Evolutionary conservation across 2,329 filamentous ascomycete genomes (phyloP), one percentile per base, ranked within the genome.

Genomic region (Aspergillus cejpii): DNA sequence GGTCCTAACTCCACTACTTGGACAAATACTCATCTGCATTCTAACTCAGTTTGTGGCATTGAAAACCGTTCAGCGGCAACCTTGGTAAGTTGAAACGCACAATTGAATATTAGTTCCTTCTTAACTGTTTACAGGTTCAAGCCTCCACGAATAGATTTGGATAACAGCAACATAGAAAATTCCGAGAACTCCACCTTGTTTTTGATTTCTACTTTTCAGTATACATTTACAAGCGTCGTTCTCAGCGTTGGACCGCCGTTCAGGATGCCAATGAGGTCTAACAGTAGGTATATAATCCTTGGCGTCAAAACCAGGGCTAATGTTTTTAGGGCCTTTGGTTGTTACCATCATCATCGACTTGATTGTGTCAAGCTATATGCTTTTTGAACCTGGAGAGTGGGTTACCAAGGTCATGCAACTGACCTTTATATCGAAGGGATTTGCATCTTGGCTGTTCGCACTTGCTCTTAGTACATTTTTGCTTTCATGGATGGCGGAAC

Each of bases 131-230:
- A 11, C 44, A 81, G 79, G 79, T 95, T 87, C 62, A 80, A 84
- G 41, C 87, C 90, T 12, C 92, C 92, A 0, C 75, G 82, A 44
- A 64, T 94, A 20, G 79, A 89, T 59, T 79, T 78, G 20, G 78
- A 94, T 23, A 84, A 92, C 60, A 84, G 85, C 19, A 94, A 92
- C 61, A 84, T 90, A 42, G 77, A 84, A 58, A 97, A 97, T 66
- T 95, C 88, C 7, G 86, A 97, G 59, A 97, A 98, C 59, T 95
- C 91, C 0, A 82, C 85, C 0, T 72, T 98, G 1, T 98, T 98
- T 71, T 70, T 97, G 23, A 74, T 90, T 4, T 94, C 86, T 1
- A 96, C 89, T 64, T 97, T 90, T 60, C 90, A 97, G 64, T 98
- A 98, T 65, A 94, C 94, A 28, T 75, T 96, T 17, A 86, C 88